Base-by-base conservation (phyloP, 2,329 filamentous ascomycete species). In the Neofusicoccum kwambonambiense region DNA sequence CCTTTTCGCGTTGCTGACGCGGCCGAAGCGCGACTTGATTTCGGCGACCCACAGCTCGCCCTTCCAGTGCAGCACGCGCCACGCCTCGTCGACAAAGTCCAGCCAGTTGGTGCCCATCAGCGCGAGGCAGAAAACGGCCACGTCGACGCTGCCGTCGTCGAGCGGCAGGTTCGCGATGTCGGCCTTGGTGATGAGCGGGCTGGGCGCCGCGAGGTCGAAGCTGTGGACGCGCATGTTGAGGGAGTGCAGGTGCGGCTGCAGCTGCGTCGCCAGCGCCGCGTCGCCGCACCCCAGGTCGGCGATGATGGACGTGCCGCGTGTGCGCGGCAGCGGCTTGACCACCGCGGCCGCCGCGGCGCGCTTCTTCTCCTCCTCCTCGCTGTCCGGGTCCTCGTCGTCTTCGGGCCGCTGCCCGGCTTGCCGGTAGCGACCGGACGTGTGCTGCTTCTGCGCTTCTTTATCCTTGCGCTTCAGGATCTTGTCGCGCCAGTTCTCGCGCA, bases 91-190 rank as follows among this genome's bases (percentile, higher is more conserved):
- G 72, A 99, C 86, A 76, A 99, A 98, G 71, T 92, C 89, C 62
- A 96, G 86, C 94, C 95, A 99, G 80, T 99, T 99, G 64, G 95
- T 99, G 74, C 95, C 95, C 95, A 99, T 99, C 66, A 99, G 86
- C 57, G 94, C 95, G 37, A 99, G 85, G 77, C 95, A 99, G 82
- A 98, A 98, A 70, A 99, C 89, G 56, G 91, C 91, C 4, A 99
- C 84, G 76, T 99, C 93, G 67, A 93, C 88, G 67, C 86, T 88
- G 50, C 87, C 89, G 70, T 93, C 88, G 4, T 82, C 81, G 0
- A 97, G 81, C 0, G 94, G 94, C 1, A 99, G 82, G 66, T 90
- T 86, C 35, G 93, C 90, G 61, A 98, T 95, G 78, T 99, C 95
- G 13, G 95, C 93, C 67, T 89, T 87, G 1, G 91, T 97, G 68